Base-by-base conservation (phyloP, 805 yeast genomes). In the Saccharomycopsis sp. region DNA sequence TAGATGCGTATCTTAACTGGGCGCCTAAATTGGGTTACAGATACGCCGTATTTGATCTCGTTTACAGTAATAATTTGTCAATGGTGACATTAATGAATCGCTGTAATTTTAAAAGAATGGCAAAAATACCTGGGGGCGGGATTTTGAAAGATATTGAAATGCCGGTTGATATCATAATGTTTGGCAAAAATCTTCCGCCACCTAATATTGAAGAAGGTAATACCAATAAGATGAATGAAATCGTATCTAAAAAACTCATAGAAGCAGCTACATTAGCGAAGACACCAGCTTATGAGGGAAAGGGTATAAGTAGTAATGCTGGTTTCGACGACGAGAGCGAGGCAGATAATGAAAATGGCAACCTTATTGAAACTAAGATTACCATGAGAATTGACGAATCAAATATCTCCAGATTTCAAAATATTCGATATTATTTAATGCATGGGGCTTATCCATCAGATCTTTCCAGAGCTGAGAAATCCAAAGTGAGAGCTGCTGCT, bases 1-100 rank as follows among this genome's bases (percentile, higher is more conserved):
- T 85, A 14, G 95, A 87, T 55, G 82, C 94, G 54, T 86, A 78
- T 54, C 60, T 89, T 20, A 86, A 82, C 48, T 93, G 97, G 97
- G 87, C 97, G 1, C 90, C 90, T 11, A 70, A 79, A 50, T 67
- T 93, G 33, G 96, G 96, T 3, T 90, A 85, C 62, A 84, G 90
- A 0, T 84, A 87, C 52, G 75, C 85, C 4, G 75, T 85, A 51
- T 85, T 93, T 64, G 87, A 88, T 52, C 67, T 90, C 45, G 87
- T 90, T 3, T 93, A 85, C 61, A 96, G 89, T 53, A 81, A 94
- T 2, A 93, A 93, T 58, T 78, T 75, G 16, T 81, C 94, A 1
- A 93, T 94, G 3, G 69, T 93, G 52, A 69, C 80, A 50, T 80
- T 90, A 37, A 75, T 88, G 65, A 95, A 86, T 55, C 68, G 79